These are phyloP conservation scores for Oleoguttula mirabilis DNA, from an alignment of 495 filamentous ascomycete species.

Conservation along the genomic window DNA sequence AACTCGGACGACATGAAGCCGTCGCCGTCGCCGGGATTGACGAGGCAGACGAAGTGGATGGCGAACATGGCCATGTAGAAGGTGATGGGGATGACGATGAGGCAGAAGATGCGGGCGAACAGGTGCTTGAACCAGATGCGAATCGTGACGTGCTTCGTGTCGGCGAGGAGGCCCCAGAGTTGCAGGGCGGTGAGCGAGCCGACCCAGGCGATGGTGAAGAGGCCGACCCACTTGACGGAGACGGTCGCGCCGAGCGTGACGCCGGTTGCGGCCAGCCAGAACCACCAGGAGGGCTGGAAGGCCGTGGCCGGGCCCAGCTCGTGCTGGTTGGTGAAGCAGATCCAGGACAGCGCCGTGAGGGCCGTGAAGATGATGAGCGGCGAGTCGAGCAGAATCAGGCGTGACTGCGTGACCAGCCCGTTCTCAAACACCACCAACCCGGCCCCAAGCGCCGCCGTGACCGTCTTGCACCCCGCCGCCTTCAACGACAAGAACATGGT, in stretches of 20 bases:
- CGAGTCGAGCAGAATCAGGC: conserved; percentile 90
- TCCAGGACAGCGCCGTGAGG: conserved; percentile 81
- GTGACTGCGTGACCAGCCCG: conserved; percentile 84
- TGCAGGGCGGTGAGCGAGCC: conserved; percentile 81
- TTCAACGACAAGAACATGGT: conserved; percentile 92
- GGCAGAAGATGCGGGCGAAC: conserved; percentile 77
- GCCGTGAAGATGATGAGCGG: conserved; percentile 89
- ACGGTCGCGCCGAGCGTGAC: conserved; percentile 79
- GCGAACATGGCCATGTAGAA: conserved; percentile 96
- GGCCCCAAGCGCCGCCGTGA: conserved; percentile 69
- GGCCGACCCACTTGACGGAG: conserved; percentile 96
- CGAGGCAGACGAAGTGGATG: conserved; percentile 85
- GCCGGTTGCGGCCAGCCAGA: conserved; percentile 85
- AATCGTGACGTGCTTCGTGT: conserved; percentile 68
- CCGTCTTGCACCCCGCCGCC: conserved; percentile 76
- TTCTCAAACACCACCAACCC: conserved; percentile 90
- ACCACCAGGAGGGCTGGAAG: conserved; percentile 88
- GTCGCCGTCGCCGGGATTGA: conserved; percentile 92
- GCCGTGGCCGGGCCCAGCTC: conserved; percentile 80
- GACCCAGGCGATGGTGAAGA: conserved; percentile 98
- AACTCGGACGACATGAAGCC: conserved; percentile 99
- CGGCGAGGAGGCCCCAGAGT: conserved; percentile 87
- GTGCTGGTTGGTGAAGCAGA: conserved; percentile 90
- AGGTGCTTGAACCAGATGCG: conserved; percentile 91
- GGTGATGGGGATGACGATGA: conserved; percentile 76